A percentile compares a stretch with the other conserved stretches of the same genome.
Evolutionary conservation across 1,139 yeast genomes (phyloP).

Genomic region (Candida sojae): DNA sequence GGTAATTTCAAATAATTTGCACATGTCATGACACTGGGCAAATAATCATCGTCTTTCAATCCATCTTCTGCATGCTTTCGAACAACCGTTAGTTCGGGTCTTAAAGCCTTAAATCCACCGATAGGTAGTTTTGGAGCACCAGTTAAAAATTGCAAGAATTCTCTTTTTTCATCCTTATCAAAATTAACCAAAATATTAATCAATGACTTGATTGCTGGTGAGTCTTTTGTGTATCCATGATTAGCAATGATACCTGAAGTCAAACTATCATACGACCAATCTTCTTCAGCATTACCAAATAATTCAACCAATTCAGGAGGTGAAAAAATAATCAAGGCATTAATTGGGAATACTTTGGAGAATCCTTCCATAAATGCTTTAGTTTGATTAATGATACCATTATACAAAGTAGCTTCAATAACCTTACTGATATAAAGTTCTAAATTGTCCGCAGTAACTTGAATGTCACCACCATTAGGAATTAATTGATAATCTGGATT

Average conservation of each 20-base stretch:
- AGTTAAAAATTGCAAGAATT: slow-evolving; percentile 83
- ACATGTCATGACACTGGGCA: slow-evolving; percentile 95
- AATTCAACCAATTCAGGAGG: slow-evolving; percentile 71
- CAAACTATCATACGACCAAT: slow-evolving; percentile 76
- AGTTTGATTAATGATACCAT: slow-evolving; percentile 68
- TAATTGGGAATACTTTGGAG: slow-evolving; percentile 79
- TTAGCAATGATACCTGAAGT: slow-evolving; percentile 71
- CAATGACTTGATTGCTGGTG: slow-evolving; percentile 61
- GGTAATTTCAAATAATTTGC: slow-evolving; percentile 86
- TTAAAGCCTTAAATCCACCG: slow-evolving; percentile 86
- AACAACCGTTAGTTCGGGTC: slow-evolving; percentile 87
- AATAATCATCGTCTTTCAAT: slow-evolving; percentile 70
- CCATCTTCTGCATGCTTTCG: slow-evolving; percentile 74
- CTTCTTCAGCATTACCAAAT: slow-evolving; percentile 73
- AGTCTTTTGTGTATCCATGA: slow-evolving; percentile 84
- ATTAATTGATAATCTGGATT: slow-evolving; percentile 60
- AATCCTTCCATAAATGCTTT: slow-evolving; percentile 79
- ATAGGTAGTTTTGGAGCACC: slow-evolving; percentile 93
- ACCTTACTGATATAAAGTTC: slow-evolving; percentile 59
- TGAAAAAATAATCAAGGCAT: slow-evolving; percentile 69
- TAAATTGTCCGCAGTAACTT: slow-evolving; percentile 56
- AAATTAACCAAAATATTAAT: slow-evolving; percentile 62
- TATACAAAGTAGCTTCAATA: slow-evolving; percentile 59
- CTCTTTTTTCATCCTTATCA: slow-evolving; percentile 54
- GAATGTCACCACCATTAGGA: slow-evolving; percentile 52